These are phyloP conservation scores for Solanum etuberosum DNA, from an alignment of 257 asterid genomes.

Conservation along the genomic window DNA sequence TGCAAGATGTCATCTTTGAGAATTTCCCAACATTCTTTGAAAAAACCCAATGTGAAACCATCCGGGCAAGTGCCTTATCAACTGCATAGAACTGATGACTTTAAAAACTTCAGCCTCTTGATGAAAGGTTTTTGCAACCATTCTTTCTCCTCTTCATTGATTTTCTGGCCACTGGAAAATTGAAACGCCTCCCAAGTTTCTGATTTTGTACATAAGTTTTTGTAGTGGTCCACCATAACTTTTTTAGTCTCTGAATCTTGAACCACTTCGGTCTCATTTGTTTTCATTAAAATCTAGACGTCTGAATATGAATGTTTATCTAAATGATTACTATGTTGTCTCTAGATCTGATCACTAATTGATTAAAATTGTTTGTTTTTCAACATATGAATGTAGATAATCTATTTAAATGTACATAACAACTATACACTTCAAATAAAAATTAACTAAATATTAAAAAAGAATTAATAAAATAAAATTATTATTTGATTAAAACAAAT, in stretches of 20 bases:
- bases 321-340: background rate
- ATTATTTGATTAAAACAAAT: too few species aligned
- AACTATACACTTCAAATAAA: too few species aligned
- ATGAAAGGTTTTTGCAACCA: background rate
- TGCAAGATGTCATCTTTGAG: background rate
- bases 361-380: too few species aligned
- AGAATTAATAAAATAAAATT: too few species aligned
- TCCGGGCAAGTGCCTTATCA: background rate
- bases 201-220: background rate
- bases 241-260: background rate
- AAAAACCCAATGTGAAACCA: background rate
- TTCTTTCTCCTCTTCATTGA: background rate
- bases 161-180: background rate
- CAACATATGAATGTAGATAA: too few species aligned
- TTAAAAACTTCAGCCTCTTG: background rate
- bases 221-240: background rate
- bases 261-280: background rate
- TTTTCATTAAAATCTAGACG: background rate
- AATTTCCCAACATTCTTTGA: background rate
- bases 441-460: too few species aligned
- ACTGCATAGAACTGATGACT: background rate
- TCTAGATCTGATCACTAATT: background rate
- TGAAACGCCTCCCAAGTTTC: background rate
- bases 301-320: background rate
- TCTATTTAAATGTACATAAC: too few species aligned